Evolutionary conservation across 2,329 filamentous ascomycete species (phyloP), one percentile per base, ranked within the genome.

Genomic region (Sporothrix dimorphospora): DNA sequence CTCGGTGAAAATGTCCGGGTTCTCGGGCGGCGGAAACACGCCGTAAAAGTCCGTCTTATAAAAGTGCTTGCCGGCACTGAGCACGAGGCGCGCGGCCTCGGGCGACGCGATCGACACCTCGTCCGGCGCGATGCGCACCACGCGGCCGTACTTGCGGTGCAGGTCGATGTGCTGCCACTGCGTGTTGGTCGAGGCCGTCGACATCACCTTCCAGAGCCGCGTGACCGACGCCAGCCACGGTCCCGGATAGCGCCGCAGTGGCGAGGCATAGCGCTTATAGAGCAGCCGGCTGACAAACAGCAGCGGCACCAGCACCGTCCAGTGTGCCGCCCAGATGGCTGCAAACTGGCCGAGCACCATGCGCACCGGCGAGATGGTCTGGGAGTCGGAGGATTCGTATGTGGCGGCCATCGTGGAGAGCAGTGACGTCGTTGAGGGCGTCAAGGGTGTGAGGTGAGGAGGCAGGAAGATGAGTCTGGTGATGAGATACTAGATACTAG

Each of bases 1-100:
- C 77, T 88, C 86, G 53, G 86, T 88, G 79, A 88, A 88, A 77
- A 88, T 87, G 73, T 88, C 86, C 6, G 86, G 85, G 79, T 88
- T 87, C 78, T 87, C 85, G 0, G 85, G 83, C 3, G 86, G 86
- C 40, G 86, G 86, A 76, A 88, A 88, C 7, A 88, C 86, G 51
- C 78, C 80, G 76, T 87, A 87, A 74, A 87, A 87, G 72, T 82
- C 79, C 3, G 85, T 86, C 80, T 87, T 87, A 79, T 83, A 82
- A 78, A 86, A 86, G 24, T 83, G 81, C 77, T 85, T 86, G 8
- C 85, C 85, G 0, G 85, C 85, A 59, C 81, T 81, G 38, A 87
- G 79, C 14, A 87, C 74, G 9, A 81, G 78, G 2, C 85, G 80
- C 5, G 84, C 83, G 0, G 83, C 82, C 71, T 83, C 80, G 2